Percentiles rank a stretch among this genome's conserved stretches.
phyloP scores from a whole-genome alignment of 2,329 filamentous ascomycete genomes.

The Aspergillus candidus region DNA sequence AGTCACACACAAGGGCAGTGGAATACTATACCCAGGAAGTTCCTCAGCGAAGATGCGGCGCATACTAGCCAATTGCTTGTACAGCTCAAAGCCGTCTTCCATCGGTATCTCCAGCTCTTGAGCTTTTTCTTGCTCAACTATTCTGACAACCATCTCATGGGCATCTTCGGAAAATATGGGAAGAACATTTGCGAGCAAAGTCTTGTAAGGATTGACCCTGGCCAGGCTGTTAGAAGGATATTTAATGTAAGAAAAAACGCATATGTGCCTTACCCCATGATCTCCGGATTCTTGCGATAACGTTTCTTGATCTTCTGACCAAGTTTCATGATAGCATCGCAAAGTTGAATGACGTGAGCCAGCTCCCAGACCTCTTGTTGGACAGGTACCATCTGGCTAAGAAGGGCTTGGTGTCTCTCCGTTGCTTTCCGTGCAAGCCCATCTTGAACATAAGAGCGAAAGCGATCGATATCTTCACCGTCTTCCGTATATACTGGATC shows the following conservation, averaged over 20 bases:
- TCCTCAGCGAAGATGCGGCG: conserved; percentile 71
- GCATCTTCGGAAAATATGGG: conserved; percentile 88
- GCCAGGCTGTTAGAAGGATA: conserved; percentile 27
- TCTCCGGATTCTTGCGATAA: conserved; percentile 78
- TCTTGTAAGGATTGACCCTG: conserved; percentile 55
- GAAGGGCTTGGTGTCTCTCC: conserved; percentile 70
- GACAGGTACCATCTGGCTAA: conserved; percentile 73
- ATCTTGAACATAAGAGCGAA: conserved; percentile 63
- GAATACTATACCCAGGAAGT: conserved; percentile 53
- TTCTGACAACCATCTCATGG: conserved; percentile 73
- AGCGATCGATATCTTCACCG: conserved; percentile 64
- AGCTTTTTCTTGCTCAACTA: conserved; percentile 66
- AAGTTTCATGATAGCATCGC: conserved; percentile 76
- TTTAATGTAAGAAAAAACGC: conserved; percentile 36
- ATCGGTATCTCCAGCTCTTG: conserved; percentile 71
- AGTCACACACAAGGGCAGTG: neutral
- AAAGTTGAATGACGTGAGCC: conserved; percentile 80
- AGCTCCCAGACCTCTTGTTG: conserved; percentile 83
- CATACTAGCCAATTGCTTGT: conserved; percentile 80
- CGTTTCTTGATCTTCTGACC: conserved; percentile 87
- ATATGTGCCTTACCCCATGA: conserved; percentile 59
- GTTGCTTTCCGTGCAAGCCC: conserved; percentile 68
- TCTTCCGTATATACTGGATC: conserved; percentile 70
- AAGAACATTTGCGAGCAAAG: conserved; percentile 76
- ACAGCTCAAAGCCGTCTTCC: conserved; percentile 89